Evolutionary conservation across 441 rosid species (phyloP), one percentile per base, ranked within the genome.

Genomic region (Adansonia madagascariensis): DNA sequence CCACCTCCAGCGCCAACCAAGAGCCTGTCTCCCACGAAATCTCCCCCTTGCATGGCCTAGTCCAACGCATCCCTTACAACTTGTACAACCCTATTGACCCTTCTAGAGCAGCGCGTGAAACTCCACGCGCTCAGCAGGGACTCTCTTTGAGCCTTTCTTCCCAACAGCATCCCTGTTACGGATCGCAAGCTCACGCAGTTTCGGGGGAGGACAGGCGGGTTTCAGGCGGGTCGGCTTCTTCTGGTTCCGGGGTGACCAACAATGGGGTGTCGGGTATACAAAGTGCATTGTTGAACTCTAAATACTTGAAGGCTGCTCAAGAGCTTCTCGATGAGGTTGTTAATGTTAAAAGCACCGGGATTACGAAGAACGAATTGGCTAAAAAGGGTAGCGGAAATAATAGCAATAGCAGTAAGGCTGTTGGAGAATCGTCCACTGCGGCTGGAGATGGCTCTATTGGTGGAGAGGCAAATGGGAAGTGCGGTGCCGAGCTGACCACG

Each of bases 301-400:
- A 91, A 88, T 95, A 88, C 90, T 83, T 95, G 86, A 95, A 90
- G 61, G 99, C 97, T 2, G 92, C 95, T 62, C 98, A 93, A 84
- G 99, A 93, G 81, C 92, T 95, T 62, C 94, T 95, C 39, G 98
- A 95, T 72, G 97, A 95, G 81, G 97, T 95, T 43, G 99, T 91
- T 77, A 95, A 85, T 80, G 97, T 93, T 61, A 91, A 91, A 71
- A 86, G 64, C 53, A 81, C 76, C 22, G 93, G 83, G 49, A 80
- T 90, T 63, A 83, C 74, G 77, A 83, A 83, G 77, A 68, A 5
- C 44, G 91, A 88, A 71, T 81, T 85, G 7, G 82, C 85, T 8
- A 86, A 85, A 84, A 90, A 86, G 75, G 80, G 63, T 72, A 80
- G 74, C 35, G 85, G 80, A 11, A 83, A 81, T 20, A 81, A 63